Base-by-base conservation (phyloP, 306 rosid genomes). In the Aeschynomene evenia region DNA sequence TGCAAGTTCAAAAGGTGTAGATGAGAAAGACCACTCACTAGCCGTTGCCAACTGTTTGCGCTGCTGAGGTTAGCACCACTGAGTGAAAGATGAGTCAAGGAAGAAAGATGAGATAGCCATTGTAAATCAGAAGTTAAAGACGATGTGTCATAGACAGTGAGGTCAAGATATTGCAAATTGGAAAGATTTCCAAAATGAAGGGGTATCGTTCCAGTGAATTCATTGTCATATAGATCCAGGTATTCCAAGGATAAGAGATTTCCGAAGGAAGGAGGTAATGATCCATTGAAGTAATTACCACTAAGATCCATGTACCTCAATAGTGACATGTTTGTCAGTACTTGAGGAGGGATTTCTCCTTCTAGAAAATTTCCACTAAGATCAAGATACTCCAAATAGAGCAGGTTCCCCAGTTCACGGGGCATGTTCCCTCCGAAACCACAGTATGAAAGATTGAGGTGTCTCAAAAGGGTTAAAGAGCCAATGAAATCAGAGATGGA, bases 21-120 rank as follows among this genome's bases (percentile, higher is more conserved):
- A 13, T 45, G 33, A 67, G 63, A 37, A 5, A 61, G 67, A 21
- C 1, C 13, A 7, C 19, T 36, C 0, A 75, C 55, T 43, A 43
- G 49, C 6, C 4, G 18, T 1, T 9, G 43, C 43, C 43, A 37
- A 37, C 11, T 37, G 12, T 37, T 14, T 43, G 49, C 49, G 11
- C 9, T 14, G 10, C 42, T 16, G 4, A 75, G 51, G 14, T 75
- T 28, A 0, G 37, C 29, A 1, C 0, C 0, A 0, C 1, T 0
- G 9, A 67, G 9, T 1, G 9, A 2, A 12, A 75, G 56, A 31
- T 5, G 2, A 4, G 6, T 28, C 2, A 75, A 8, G 0, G 62
- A 67, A 5, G 43, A 36, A n/a, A 75, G 55, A 64, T 26, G 16
- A 20, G 57, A 21, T 0, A 65, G 14, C 72, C 72, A 74, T 11